Evolutionary conservation across 73 alveolate genomes (phyloP).

Genomic region (Breviolum minutum): DNA sequence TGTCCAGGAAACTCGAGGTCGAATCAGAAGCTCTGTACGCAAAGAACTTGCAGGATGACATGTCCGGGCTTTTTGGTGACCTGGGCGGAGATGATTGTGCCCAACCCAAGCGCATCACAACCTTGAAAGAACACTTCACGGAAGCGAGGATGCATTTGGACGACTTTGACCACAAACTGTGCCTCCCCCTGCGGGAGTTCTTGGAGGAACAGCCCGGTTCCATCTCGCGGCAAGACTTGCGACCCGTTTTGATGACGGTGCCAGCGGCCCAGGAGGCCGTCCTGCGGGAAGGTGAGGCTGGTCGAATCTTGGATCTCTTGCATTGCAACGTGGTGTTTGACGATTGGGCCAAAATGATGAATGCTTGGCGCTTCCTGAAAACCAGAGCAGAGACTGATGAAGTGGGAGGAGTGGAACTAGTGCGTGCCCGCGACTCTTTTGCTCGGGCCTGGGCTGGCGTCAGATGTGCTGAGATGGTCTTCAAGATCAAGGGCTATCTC

Average conservation of each 20-base stretch:
- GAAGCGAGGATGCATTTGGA: constrained; percentile 8
- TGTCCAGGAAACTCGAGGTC: constrained; percentile 12
- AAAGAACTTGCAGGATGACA: not conserved
- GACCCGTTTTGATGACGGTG: not conserved
- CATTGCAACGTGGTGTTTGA: not conserved
- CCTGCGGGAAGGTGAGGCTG: not conserved
- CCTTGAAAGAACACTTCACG: not conserved
- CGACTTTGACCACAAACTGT: not conserved
- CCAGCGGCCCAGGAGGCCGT: not conserved
- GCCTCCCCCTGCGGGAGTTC: constrained; percentile 47
- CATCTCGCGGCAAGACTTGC: not conserved
- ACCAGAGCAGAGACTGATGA: not conserved
- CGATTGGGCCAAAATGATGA: not conserved
- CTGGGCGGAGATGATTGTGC: not conserved
- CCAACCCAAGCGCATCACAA: constrained; percentile 2
- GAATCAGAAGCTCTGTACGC: constrained; percentile 10
- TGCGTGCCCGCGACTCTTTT: not conserved
- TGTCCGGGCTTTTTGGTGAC: constrained; percentile 29
- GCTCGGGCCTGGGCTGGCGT: not conserved
- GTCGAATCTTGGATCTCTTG: not conserved
- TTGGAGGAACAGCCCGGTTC: not conserved
- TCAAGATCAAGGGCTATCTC: not conserved
- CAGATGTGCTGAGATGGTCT: constrained; percentile 34
- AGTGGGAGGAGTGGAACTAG: not conserved
- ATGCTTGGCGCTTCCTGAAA: constrained; percentile 27